phyloP scores from a whole-genome alignment of 495 filamentous ascomycete species.

The Penicillium mononematosum region DNA sequence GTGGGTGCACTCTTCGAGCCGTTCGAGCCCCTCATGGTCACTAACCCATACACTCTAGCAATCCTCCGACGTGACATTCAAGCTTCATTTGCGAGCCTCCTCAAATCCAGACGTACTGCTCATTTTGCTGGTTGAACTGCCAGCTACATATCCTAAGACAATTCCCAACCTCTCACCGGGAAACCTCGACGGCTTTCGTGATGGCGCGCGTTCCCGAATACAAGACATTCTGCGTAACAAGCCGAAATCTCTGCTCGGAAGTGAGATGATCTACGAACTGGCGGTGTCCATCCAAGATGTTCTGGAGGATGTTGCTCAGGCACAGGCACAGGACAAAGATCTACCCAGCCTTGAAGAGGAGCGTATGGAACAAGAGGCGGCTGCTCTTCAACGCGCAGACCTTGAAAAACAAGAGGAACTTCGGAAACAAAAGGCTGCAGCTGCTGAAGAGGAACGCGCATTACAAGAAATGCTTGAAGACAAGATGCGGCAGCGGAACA shows the following conservation, averaged over 20 bases:
- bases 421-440: constrained; percentile 54
- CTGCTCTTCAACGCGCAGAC: constrained; percentile 53
- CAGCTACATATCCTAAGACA: constrained; percentile 91
- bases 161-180: constrained; percentile 68
- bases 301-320: constrained; percentile 79
- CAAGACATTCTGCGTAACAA: constrained; percentile 66
- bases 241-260: constrained; percentile 69
- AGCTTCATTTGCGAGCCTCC: constrained; percentile 69
- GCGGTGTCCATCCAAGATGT: constrained; percentile 80
- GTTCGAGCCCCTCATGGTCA: constrained; percentile 1
- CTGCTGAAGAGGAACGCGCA: constrained; percentile 69
- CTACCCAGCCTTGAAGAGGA: constrained; percentile 89
- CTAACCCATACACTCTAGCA: constrained; percentile 45
- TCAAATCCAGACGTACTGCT: constrained; percentile 65
- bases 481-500: constrained; percentile 58
- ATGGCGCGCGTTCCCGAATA: constrained; percentile 63
- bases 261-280: constrained; percentile 89
- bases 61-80: constrained; percentile 74
- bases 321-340: constrained; percentile 65
- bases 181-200: constrained; percentile 61
- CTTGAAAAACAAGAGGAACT: constrained; percentile 53
- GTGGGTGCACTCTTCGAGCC: constrained; percentile 41
- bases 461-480: constrained; percentile 75
- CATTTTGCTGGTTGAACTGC: constrained; percentile 68
- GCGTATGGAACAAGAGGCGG: constrained; percentile 66